Percentiles rank a stretch among this genome's conserved stretches.
Conservation (phyloP, 1,284 basidiomycete genomes). For the Caloboletus firmus region DNA sequence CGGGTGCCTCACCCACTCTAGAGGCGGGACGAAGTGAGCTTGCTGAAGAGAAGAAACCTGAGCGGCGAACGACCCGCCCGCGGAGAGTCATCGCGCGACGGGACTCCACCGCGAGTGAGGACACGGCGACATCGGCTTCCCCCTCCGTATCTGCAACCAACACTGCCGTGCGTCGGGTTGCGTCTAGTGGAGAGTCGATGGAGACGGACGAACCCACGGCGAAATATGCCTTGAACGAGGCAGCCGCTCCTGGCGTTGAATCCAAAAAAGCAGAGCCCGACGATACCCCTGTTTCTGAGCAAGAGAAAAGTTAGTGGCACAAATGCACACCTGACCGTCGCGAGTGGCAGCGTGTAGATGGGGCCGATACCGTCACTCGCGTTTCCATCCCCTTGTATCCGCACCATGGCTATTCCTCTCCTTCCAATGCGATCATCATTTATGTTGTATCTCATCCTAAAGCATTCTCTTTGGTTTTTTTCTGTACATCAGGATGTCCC, state of each 20-base stretch:
- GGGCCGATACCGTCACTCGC: conserved; percentile 2
- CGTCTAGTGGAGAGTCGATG: conserved; percentile 16
- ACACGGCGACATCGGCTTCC: conserved; percentile 35
- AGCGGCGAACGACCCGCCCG: conserved; percentile 49
- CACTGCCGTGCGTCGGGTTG: conserved; percentile 8
- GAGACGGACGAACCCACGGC: conserved; percentile 18
- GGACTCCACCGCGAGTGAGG: conserved; percentile 44
- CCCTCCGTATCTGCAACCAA: conserved; percentile 32
- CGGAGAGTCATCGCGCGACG: conserved; percentile 40
- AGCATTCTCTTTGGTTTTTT: background rate
- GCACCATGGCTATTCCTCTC: conserved; percentile 1
- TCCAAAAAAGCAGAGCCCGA: conserved; percentile 1
- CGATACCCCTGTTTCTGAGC: background rate
- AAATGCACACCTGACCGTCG: background rate
- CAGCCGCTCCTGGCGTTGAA: conserved; percentile 1
- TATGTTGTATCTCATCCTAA: conserved; percentile 18
- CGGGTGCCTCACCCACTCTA: conserved; percentile 24
- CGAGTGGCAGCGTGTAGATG: background rate
- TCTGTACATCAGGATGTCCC: conserved; percentile 19
- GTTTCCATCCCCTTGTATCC: conserved; percentile 8
- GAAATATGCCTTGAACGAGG: conserved; percentile 7
- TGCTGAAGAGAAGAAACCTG: conserved; percentile 34
- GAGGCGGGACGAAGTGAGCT: conserved; percentile 23
- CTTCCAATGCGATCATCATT: conserved; percentile 4
- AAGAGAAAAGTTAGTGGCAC: conserved; percentile 4